Percentiles rank a stretch among this genome's conserved stretches.
Conservation (phyloP, 164 flowering plant species). For the Taxillus chinensis region DNA sequence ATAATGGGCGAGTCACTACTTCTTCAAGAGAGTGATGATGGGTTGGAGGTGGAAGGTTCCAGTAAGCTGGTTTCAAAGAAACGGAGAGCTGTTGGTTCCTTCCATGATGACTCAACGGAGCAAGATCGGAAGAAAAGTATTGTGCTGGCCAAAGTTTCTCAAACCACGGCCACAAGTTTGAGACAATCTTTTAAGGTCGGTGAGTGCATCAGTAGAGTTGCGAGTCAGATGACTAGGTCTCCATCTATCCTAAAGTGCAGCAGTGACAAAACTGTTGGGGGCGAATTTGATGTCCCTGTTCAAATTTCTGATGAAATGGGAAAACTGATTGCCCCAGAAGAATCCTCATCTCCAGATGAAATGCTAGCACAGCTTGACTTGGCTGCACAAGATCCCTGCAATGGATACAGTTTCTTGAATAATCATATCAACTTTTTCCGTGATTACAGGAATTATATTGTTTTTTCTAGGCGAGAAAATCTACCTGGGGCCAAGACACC, state of each 20-base stretch:
- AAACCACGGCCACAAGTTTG: not conserved
- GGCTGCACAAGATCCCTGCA: not conserved
- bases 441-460: not conserved
- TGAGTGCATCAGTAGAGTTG: slow-evolving; percentile 6
- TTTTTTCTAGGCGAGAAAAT: not conserved
- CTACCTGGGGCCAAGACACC: slow-evolving; percentile 6
- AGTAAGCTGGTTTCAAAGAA: slow-evolving; percentile 17
- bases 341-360: not conserved
- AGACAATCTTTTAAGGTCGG: slow-evolving; percentile 2
- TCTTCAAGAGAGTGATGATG: slow-evolving; percentile 18
- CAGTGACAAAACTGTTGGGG: slow-evolving; percentile 7
- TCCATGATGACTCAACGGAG: slow-evolving; percentile 11
- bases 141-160: slow-evolving; percentile 31
- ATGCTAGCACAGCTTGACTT: not conserved
- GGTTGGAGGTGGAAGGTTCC: slow-evolving; percentile 12
- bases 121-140: slow-evolving; percentile 17
- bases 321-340: not conserved
- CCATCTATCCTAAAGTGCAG: slow-evolving; percentile 1
- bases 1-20: slow-evolving; percentile 22
- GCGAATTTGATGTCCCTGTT: slow-evolving; percentile 16
- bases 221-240: slow-evolving; percentile 1
- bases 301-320: slow-evolving; percentile 16
- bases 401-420: not conserved
- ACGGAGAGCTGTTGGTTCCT: slow-evolving; percentile 16
- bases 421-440: not conserved